phyloP scores from a whole-genome alignment of 371 early-diverging fungal species.

The Lichtheimia corymbifera region DNA sequence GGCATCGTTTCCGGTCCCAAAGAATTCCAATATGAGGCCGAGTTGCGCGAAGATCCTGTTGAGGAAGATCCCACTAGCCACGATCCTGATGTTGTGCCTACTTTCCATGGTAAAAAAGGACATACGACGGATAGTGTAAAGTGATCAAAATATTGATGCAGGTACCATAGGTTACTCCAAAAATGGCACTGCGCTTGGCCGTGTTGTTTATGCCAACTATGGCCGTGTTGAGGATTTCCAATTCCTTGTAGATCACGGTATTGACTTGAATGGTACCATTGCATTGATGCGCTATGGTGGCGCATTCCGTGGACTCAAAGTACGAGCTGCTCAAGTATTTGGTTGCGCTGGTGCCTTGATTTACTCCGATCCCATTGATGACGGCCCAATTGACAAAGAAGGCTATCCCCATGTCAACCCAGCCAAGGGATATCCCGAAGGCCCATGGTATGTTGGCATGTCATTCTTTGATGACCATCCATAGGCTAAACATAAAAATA shows the following conservation, averaged over 20 bases:
- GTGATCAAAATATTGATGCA: background rate
- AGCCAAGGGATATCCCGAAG: constrained; percentile 60
- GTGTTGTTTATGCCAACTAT: constrained; percentile 69
- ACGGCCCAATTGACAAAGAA: constrained; percentile 26
- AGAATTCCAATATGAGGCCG: constrained; percentile 51
- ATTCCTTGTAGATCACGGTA: constrained; percentile 43
- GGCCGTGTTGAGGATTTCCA: constrained; percentile 63
- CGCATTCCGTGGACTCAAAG: constrained; percentile 61
- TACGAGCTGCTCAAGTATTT: constrained; percentile 58
- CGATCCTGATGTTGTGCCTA: constrained; percentile 54
- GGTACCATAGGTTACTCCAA: constrained; percentile 47
- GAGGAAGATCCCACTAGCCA: constrained; percentile 58
- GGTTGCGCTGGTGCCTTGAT: constrained; percentile 64
- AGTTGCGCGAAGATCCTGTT: constrained; percentile 54
- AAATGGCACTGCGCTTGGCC: constrained; percentile 61
- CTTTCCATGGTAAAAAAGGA: constrained; percentile 58
- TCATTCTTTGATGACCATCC: too few relatives aligned
- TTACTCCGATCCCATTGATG: constrained; percentile 29
- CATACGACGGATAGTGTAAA: background rate
- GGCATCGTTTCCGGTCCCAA: constrained; percentile 52
- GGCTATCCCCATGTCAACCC: constrained; percentile 38
- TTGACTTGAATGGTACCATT: constrained; percentile 51
- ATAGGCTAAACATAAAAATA: background rate
- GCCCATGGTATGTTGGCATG: constrained; percentile 47
- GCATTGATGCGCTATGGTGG: constrained; percentile 65